Evolutionary conservation across 2,329 filamentous ascomycete species (phyloP), one percentile per base, ranked within the genome.

Genomic region (Juglanconis oblonga): DNA sequence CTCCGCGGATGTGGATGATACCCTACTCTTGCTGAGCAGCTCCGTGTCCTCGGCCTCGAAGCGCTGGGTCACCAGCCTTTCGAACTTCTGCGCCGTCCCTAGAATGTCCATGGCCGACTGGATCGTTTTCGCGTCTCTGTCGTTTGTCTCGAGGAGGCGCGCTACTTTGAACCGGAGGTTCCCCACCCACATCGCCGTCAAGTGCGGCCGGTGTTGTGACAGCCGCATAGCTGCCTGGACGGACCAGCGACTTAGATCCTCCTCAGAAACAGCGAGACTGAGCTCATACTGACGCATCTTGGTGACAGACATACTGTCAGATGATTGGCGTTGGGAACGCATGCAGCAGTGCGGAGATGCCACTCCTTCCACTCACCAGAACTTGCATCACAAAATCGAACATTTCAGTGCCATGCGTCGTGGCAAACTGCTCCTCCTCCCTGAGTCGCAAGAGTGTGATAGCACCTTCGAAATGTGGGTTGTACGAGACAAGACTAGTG

Each of bases 211-310:
- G 6, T 49, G 36, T 3, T 36, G 32, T 3, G 3, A 14, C 31
- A 36, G 57, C 8, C 38, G 36, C 24, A 38, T 49, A 13, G 35
- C 35, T 42, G 51, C 50, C 31, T 58, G 57, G 2, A 17, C 24
- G 24, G 57, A 54, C 57, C 57, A 58, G 24, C 57, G 57, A 1
- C 9, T 1, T 5, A 54, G 45, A 24, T 58, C 57, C 5, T 58
- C 57, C 13, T 58, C 57, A 4, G 33, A 45, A 24, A 49, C 33
- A 35, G 47, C 31, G 42, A 52, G 52, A 35, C 42, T 44, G 17
- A 54, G 17, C 13, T 54, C 57, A 35, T 54, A 58, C 42, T 58
- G 57, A n/a, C 57, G 57, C 57, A 58, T 44, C 57, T 58, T 31
- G 14, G 24, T 13, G 7, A 11, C 33, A 36, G 4, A 13, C 35